A percentile compares a stretch with the other conserved stretches of the same genome.
phyloP scores from a whole-genome alignment of 495 filamentous ascomycete species.

The Tuber aestivum region DNA sequence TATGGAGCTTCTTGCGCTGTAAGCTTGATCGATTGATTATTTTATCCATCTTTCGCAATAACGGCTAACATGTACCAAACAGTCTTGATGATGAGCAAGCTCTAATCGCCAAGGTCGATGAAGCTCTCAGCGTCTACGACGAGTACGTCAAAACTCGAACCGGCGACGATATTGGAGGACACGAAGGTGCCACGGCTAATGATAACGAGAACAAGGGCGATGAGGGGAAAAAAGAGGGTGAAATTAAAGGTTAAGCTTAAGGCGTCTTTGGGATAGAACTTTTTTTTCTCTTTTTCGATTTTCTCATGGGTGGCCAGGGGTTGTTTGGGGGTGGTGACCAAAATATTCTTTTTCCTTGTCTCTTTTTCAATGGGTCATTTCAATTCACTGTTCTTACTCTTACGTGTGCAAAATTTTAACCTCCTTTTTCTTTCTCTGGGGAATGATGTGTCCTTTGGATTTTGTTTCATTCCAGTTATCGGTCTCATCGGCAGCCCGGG shows the following conservation, averaged over 20 bases:
- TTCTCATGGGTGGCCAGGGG: slow-evolving; percentile 8
- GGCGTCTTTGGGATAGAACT: slow-evolving; percentile 36
- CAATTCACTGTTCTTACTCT: slow-evolving; percentile 5
- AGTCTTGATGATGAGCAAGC: slow-evolving; percentile 86
- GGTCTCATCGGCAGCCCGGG: background rate
- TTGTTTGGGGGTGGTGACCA: background rate
- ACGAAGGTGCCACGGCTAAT: slow-evolving; percentile 35
- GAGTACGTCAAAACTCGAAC: slow-evolving; percentile 88
- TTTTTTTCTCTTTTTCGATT: slow-evolving; percentile 20
- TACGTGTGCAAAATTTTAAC: slow-evolving; percentile 5
- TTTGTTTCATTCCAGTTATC: background rate
- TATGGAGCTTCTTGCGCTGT: slow-evolving; percentile 84
- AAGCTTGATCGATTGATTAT: slow-evolving; percentile 51
- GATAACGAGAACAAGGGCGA: slow-evolving; percentile 55
- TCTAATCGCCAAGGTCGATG: slow-evolving; percentile 89
- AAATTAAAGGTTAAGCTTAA: slow-evolving; percentile 33
- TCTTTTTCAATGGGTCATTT: slow-evolving; percentile 5
- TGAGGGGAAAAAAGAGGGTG: slow-evolving; percentile 46
- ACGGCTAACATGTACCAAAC: slow-evolving; percentile 31
- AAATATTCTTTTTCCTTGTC: slow-evolving; percentile 3
- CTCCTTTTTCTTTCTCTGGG: background rate
- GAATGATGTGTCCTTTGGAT: slow-evolving; percentile 4
- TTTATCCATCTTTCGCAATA: background rate
- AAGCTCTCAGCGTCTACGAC: slow-evolving; percentile 93
- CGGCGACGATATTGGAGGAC: slow-evolving; percentile 44